phyloP scores from a whole-genome alignment of 371 early-diverging fungal genomes.

The Syncephalastrum monosporum region DNA sequence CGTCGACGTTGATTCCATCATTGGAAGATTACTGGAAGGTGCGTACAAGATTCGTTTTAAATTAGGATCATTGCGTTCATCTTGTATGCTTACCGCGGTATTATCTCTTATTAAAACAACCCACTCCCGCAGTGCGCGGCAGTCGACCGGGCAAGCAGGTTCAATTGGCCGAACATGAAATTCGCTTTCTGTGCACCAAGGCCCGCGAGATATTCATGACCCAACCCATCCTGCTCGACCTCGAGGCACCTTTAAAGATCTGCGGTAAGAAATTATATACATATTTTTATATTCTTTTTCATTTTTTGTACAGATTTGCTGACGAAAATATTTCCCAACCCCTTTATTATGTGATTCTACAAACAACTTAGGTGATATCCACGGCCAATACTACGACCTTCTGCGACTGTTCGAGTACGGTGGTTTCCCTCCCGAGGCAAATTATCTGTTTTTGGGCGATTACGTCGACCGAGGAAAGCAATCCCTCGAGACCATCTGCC shows the following conservation, averaged over 20 bases:
- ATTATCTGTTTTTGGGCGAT: conserved; percentile 94
- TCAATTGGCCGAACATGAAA: conserved; percentile 74
- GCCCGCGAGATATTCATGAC: conserved; percentile 90
- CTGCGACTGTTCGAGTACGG: conserved; percentile 83
- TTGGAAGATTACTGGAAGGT: conserved; percentile 92
- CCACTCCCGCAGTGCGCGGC: conserved; percentile 67
- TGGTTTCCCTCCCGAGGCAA: conserved; percentile 84
- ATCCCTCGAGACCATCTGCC: conserved; percentile 89
- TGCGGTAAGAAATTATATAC: conserved; percentile 57
- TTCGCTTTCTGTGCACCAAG: conserved; percentile 80
- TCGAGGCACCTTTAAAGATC: conserved; percentile 95
- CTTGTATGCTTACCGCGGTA: background rate
- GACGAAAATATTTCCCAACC: too few relatives aligned
- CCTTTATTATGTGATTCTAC: background rate
- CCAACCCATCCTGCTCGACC: conserved; percentile 90
- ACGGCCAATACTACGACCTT: conserved; percentile 94
- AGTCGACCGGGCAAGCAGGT: conserved; percentile 84
- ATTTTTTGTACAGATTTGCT: background rate
- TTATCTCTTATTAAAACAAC: background rate
- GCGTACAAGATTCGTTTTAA: conserved; percentile 6
- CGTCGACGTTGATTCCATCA: conserved; percentile 83
- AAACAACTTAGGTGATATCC: conserved; percentile 69
- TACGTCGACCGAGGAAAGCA: conserved; percentile 98
- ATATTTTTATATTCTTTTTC: background rate
- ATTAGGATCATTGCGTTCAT: too few relatives aligned